Percentiles rank a stretch among this genome's conserved stretches.
phyloP scores from a whole-genome alignment of 495 filamentous ascomycete species.

The Penicillium parvum region DNA sequence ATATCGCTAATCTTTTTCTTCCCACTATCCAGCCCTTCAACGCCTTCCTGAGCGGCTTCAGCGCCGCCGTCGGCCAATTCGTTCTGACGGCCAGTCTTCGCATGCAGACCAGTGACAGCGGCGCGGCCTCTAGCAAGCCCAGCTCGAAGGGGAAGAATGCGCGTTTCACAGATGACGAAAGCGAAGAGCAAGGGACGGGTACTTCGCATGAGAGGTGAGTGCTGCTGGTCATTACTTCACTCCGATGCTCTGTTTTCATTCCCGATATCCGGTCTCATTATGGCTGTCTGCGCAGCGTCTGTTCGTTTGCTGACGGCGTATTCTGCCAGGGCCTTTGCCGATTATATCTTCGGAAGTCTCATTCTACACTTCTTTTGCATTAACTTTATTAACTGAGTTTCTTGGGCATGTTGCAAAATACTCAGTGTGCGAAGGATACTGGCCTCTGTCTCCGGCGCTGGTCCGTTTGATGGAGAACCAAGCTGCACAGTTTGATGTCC shows the following conservation, averaged over 20 bases:
- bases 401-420: neutral
- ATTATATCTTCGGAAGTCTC: slow-evolving; percentile 90
- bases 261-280: too few species aligned
- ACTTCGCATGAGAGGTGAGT: slow-evolving; percentile 49
- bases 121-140: slow-evolving; percentile 14
- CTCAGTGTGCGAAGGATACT: too few species aligned
- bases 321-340: slow-evolving; percentile 77
- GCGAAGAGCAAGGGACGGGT: slow-evolving; percentile 28
- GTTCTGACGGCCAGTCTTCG: slow-evolving; percentile 86
- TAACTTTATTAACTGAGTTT: slow-evolving; percentile 91
- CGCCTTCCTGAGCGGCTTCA: slow-evolving; percentile 93
- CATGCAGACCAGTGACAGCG: slow-evolving; percentile 72
- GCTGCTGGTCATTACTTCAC: neutral
- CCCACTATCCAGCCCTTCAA: slow-evolving; percentile 87
- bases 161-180: slow-evolving; percentile 22
- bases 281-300: neutral
- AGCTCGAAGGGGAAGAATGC: slow-evolving; percentile 35
- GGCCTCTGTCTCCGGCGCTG: slow-evolving; percentile 6
- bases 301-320: neutral
- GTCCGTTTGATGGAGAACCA: slow-evolving; percentile 5
- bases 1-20: too few species aligned
- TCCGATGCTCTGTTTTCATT: too few species aligned
- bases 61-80: slow-evolving; percentile 93
- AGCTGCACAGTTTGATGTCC: slow-evolving; percentile 1
- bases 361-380: slow-evolving; percentile 99